Base-by-base conservation (phyloP, 345 rosid species). In the Mercurialis annua region DNA sequence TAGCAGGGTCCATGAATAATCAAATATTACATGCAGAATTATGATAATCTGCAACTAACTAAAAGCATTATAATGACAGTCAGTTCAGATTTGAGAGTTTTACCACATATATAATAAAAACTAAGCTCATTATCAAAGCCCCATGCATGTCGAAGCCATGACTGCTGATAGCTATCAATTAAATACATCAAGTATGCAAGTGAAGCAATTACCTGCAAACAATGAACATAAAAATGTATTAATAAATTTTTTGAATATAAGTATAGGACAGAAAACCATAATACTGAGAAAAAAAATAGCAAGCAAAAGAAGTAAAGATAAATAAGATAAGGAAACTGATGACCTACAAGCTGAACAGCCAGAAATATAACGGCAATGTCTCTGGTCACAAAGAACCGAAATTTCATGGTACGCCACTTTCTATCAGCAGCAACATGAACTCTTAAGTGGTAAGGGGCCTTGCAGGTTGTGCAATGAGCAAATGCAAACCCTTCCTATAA, bases 401-500 rank as follows among this genome's bases (percentile, higher is more conserved):
- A 95, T 83, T 95, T 95, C 76, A 95, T 66, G 31, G 94, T 88
- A 57, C 97, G 80, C 99, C 99, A 95, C 76, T 87, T 89, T 81
- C 98, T 84, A 69, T 95, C 98, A 71, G 97, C 91, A 38, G 95
- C 96, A 71, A 79, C 93, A 77, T 95, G 98, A 81, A 95, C 98
- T 79, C 99, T 85, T 79, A 92, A 79, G 86, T 95, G 91, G 75
- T 95, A 95, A 50, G 97, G 96, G 58, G 94, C 91, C 86, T 95
- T 95, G 84, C 99, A 95, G 78, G 98, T 95, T 46, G 98, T 95
- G 79, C 99, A 95, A 77, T 95, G 99, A 52, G 98, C 92, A 88
- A 95, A 95, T 63, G 99, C 98, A 81, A 91, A 92, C 49, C 98
- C 97, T 90, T 95, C 99, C 98, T 95, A 87, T 69, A 83, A 42